These are phyloP conservation scores for Syzygium aqueum DNA, from an alignment of 345 rosid genomes.

Conservation along the genomic window DNA sequence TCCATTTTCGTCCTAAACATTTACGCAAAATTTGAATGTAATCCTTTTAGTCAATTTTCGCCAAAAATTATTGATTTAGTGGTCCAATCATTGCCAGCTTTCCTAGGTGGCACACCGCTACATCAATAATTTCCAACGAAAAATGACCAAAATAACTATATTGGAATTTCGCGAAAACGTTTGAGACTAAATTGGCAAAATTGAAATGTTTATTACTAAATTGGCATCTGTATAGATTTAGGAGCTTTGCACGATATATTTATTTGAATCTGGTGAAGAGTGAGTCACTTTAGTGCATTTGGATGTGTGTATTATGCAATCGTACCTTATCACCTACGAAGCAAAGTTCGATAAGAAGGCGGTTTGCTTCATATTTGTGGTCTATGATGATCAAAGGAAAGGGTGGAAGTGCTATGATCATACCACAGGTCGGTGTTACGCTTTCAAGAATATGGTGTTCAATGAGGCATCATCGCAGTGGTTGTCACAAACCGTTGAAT, in stretches of 20 bases:
- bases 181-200: not conserved
- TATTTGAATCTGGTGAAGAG: too few relatives aligned
- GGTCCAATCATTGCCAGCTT: not conserved
- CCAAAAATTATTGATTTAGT: not conserved
- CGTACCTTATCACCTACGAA: too few relatives aligned
- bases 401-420: too few relatives aligned
- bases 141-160: rapidly evolving
- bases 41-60: not conserved
- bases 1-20: too few relatives aligned
- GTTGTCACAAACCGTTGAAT: too few relatives aligned
- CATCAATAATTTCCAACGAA: not conserved
- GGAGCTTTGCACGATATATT: not conserved
- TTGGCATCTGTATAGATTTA: too few relatives aligned
- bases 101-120: not conserved
- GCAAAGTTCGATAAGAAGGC: too few relatives aligned
- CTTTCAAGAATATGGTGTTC: rapidly evolving
- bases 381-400: too few relatives aligned
- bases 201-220: not conserved
- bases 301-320: too few relatives aligned
- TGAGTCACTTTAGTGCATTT: too few relatives aligned
- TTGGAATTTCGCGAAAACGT: not conserved
- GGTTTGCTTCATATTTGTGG: rapidly evolving
- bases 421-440: too few relatives aligned
- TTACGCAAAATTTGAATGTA: not conserved
- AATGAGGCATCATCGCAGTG: too few relatives aligned